Percentiles rank a stretch among this genome's conserved stretches.
Conservation (phyloP, 805 yeast species). For the Schizosaccharomyces cryophilus region DNA sequence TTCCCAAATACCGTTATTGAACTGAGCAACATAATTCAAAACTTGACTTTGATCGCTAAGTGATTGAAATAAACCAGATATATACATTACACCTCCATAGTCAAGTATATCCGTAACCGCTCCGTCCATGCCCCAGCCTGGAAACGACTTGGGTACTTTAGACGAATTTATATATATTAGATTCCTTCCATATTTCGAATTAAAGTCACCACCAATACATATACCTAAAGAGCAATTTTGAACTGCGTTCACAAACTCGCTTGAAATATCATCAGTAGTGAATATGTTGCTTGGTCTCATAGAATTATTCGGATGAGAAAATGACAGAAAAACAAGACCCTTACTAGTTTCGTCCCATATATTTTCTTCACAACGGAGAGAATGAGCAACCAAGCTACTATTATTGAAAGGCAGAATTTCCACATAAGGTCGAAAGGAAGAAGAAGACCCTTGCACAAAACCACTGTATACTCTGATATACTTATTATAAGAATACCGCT, state of each 20-base stretch:
- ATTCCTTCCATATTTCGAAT: not conserved
- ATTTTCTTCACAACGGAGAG: not conserved
- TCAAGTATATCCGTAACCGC: not conserved
- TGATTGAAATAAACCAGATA: conserved; percentile 23
- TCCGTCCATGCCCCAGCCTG: not conserved
- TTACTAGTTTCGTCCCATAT: not conserved
- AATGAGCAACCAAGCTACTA: not conserved
- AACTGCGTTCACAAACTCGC: no score
- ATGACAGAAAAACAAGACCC: not conserved
- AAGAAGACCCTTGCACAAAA: conserved; percentile 22
- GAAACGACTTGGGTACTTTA: not conserved
- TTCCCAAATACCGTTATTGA: not conserved
- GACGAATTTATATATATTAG: not conserved
- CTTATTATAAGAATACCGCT: conserved; percentile 56
- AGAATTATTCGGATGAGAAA: no score
- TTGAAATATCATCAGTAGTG: no score
- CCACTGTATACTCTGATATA: conserved; percentile 63
- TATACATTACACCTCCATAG: conserved; percentile 13
- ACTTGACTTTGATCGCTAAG: no score
- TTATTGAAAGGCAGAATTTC: conserved; percentile 12
- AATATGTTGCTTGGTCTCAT: no score
- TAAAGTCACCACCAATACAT: not conserved
- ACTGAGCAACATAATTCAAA: not conserved
- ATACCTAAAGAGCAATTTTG: no score
- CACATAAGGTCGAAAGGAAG: conserved; percentile 20